Evolutionary conservation across 805 yeast species (phyloP).

Genomic region (Myxozyma neglecta): DNA sequence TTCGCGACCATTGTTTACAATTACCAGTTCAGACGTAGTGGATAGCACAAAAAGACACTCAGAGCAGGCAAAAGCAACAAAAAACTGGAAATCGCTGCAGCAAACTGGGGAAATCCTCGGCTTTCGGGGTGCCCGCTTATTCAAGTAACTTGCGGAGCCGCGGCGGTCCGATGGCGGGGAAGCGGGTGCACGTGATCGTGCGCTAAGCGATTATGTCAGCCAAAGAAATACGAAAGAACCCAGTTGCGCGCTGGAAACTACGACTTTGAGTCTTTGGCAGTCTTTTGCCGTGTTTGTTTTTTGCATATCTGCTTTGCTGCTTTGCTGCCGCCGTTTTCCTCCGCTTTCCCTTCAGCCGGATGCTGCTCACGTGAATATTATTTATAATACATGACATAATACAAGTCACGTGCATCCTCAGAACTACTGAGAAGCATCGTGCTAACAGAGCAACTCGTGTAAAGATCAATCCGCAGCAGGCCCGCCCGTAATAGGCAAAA

Average conservation of each 20-base stretch:
- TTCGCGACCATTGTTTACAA: conserved; percentile 59
- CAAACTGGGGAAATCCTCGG: not conserved
- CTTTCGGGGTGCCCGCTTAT: not conserved
- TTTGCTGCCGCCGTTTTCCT: not conserved
- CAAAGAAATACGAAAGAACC: not conserved
- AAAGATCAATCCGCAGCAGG: not conserved
- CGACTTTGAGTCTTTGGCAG: not conserved
- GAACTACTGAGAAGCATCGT: not conserved
- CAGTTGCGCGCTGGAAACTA: no score
- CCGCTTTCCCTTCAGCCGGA: conserved; percentile 1
- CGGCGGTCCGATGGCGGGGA: conserved; percentile 4
- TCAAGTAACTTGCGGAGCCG: not conserved
- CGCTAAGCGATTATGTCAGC: not conserved
- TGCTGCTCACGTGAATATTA: not conserved
- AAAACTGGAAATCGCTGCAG: not conserved
- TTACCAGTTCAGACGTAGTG: not conserved
- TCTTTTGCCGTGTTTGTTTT: not conserved
- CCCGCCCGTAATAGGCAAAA: not conserved
- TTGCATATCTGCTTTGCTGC: not conserved
- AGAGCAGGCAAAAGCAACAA: not conserved
- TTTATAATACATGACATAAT: not conserved
- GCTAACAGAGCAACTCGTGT: not conserved
- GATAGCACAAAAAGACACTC: not conserved
- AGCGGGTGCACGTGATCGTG: not conserved
- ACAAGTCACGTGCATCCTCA: not conserved